Percentiles rank a stretch among this genome's conserved stretches.
Evolutionary conservation across 2,329 filamentous ascomycete genomes (phyloP).

Genomic region (Chaetomium strumarium): DNA sequence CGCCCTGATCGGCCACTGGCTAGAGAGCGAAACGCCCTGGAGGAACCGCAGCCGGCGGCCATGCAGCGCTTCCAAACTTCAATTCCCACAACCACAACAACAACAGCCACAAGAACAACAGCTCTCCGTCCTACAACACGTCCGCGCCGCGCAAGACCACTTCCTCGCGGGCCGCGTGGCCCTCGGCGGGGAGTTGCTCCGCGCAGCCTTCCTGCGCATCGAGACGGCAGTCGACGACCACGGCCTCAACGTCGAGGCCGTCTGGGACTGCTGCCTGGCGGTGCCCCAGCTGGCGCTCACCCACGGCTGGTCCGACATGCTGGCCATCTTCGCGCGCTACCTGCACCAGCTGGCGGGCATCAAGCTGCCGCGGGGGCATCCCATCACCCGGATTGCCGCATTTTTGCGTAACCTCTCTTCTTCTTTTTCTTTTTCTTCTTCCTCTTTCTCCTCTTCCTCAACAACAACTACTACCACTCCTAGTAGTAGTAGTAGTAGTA

Average conservation of each 20-base stretch:
- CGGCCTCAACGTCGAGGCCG: constrained; percentile 18
- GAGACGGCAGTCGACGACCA: constrained; percentile 15
- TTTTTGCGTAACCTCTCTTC: constrained; percentile 11
- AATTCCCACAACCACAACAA: background rate
- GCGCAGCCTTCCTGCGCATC: constrained; percentile 20
- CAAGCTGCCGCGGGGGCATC: constrained; percentile 15
- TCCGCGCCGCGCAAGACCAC: constrained; percentile 16
- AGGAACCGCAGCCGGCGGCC: background rate
- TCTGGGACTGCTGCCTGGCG: constrained; percentile 26
- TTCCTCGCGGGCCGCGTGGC: constrained; percentile 8
- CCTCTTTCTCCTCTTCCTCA: too few species aligned
- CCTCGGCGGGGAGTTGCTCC: constrained; percentile 17
- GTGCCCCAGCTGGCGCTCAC: constrained; percentile 22
- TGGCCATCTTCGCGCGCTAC: constrained; percentile 20
- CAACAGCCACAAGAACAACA: too few species aligned
- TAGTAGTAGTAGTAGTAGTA: too few species aligned
- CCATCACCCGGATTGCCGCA: constrained; percentile 11
- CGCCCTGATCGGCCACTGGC: constrained; percentile 20
- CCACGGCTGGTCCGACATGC: constrained; percentile 19
- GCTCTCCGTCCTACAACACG: constrained; percentile 21
- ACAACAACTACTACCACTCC: background rate
- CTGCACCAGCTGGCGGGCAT: constrained; percentile 18
- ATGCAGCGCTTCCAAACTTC: background rate
- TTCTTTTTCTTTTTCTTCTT: too few species aligned
- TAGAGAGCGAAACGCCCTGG: constrained; percentile 19